Conservation (phyloP, 1,139 yeast species). For the Scheffersomyces parashehatae region DNA sequence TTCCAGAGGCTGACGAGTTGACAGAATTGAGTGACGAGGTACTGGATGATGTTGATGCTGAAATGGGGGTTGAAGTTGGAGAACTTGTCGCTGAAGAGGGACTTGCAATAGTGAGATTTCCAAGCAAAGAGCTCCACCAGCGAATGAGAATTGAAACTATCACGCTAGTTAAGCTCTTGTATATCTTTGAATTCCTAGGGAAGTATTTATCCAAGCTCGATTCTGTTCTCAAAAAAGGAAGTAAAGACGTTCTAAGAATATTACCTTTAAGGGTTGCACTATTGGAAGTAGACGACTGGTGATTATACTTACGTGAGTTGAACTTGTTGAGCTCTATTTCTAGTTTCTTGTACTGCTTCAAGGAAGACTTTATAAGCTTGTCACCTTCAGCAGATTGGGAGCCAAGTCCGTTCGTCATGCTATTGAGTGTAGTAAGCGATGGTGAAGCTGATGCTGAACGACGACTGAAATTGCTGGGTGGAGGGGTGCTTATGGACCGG, state of each 20-base stretch:
- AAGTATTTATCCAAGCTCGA: slow-evolving; percentile 27
- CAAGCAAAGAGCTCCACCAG: slow-evolving; percentile 70
- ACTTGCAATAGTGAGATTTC: slow-evolving; percentile 29
- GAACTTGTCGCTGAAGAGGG: slow-evolving; percentile 13
- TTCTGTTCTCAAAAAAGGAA: slow-evolving; percentile 58
- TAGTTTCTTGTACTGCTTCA: slow-evolving; percentile 43
- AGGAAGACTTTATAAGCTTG: slow-evolving; percentile 27
- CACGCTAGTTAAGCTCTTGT: slow-evolving; percentile 36
- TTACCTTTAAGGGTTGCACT: slow-evolving; percentile 62
- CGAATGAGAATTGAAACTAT: slow-evolving; percentile 44
- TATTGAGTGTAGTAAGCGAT: not conserved
- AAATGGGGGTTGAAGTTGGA: slow-evolving; percentile 1
- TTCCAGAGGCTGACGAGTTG: slow-evolving; percentile 2
- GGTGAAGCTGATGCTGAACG: not conserved
- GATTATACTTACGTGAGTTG: slow-evolving; percentile 27
- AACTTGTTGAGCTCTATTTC: slow-evolving; percentile 51
- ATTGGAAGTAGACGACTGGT: slow-evolving; percentile 27
- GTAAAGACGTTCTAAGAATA: slow-evolving; percentile 61
- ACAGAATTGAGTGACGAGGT: not conserved
- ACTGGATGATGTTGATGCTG: slow-evolving; percentile 1
- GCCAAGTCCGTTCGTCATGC: not conserved
- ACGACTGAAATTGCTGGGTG: not conserved
- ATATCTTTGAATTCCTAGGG: slow-evolving; percentile 24
- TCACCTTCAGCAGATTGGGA: slow-evolving; percentile 18
- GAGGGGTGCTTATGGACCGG: slow-evolving; percentile 1